Conservation (phyloP, 73 alveolate genomes). For the Stentor roeselii region DNA sequence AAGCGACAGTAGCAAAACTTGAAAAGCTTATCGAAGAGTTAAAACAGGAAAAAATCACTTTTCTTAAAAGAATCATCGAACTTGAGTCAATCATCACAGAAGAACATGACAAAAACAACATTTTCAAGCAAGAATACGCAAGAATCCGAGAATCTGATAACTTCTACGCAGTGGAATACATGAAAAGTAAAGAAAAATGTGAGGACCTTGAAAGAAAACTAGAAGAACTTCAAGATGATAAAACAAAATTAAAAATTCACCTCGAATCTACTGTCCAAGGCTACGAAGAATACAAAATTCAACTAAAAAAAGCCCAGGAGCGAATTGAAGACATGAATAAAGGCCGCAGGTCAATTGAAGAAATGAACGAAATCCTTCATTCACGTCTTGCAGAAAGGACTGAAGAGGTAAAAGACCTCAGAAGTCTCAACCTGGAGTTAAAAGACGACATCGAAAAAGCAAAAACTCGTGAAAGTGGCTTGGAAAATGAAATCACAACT, state of each 20-base stretch:
- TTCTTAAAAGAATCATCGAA: not conserved
- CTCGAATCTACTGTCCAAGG: not conserved
- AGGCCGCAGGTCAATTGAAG: constrained; percentile 12
- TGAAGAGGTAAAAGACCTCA: constrained; percentile 14
- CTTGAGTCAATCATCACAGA: not conserved
- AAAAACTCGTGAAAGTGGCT: constrained; percentile 10
- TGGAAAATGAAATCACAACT: constrained; percentile 2
- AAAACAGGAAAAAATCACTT: not conserved
- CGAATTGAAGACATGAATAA: constrained; percentile 18
- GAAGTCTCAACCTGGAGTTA: not conserved
- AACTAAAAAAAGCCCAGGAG: constrained; percentile 18
- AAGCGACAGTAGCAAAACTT: not conserved
- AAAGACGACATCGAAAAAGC: not conserved
- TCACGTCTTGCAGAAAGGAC: not conserved
- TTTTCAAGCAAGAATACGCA: not conserved
- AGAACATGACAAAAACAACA: not conserved
- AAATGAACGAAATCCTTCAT: not conserved
- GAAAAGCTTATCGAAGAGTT: not conserved
- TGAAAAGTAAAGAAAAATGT: not conserved
- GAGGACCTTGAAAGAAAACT: not conserved
- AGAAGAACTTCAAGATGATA: not conserved
- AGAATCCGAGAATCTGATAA: not conserved
- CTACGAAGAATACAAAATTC: constrained; percentile 16
- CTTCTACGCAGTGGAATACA: not conserved
- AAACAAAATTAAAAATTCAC: not conserved